Evolutionary conservation across 257 asterid species (phyloP).

Genomic region (Verbascum thapsus): DNA sequence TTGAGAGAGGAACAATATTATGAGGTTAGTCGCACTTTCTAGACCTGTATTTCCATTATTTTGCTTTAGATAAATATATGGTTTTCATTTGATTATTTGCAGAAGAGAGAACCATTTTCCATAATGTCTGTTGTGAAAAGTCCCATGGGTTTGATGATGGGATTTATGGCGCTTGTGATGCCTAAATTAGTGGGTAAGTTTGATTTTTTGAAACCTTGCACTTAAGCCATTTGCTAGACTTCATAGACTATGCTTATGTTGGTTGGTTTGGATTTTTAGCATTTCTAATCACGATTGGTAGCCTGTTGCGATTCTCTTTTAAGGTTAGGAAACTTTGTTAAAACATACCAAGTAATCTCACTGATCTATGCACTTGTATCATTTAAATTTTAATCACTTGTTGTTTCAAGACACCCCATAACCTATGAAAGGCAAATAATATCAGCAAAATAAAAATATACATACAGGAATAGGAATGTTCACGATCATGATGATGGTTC

Average conservation of each 20-base stretch:
- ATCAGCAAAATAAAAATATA: too few relatives aligned
- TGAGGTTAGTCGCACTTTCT: conserved; percentile 51
- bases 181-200: conserved; percentile 96
- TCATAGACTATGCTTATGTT: not conserved
- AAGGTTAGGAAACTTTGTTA: not conserved
- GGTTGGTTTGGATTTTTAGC: conserved; percentile 21
- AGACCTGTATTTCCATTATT: not conserved
- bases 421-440: too few relatives aligned
- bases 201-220: conserved; percentile 16
- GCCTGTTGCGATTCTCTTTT: not conserved
- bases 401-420: conserved; percentile 5
- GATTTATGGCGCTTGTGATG: conserved; percentile 93
- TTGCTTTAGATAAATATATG: conserved; percentile 13
- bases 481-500: too few relatives aligned
- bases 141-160: conserved; percentile 99
- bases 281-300: not conserved
- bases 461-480: too few relatives aligned
- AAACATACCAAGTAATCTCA: not conserved
- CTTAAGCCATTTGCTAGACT: conserved; percentile 7
- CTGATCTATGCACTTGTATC: too few relatives aligned
- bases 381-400: not conserved
- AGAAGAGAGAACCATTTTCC: conserved; percentile 88
- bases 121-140: conserved; percentile 76
- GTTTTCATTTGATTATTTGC: conserved; percentile 37
- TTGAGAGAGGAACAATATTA: conserved; percentile 87